Base-by-base conservation (phyloP, 2,329 filamentous ascomycete species). In the Diaporthe citriasiana region DNA sequence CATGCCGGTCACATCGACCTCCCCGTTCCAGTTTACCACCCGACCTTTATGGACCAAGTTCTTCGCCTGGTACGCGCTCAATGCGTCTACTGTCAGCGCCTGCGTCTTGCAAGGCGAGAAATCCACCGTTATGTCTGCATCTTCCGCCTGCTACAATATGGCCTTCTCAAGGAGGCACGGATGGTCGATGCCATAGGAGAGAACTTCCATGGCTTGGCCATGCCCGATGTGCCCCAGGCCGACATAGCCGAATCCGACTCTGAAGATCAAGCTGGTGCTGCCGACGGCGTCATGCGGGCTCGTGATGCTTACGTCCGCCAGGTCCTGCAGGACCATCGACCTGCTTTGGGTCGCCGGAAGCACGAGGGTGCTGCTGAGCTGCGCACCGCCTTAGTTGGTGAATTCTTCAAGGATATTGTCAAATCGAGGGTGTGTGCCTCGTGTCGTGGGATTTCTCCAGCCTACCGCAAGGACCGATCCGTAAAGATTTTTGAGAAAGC, bases 1-100 rank as follows among this genome's bases (percentile, higher is more conserved):
- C 97, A 99, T 85, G 90, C 93, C 74, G 97, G 97, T 70, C 97
- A 99, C 81, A 97, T 99, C 82, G 95, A 98, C 79, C 91, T 99
- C 17, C 95, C 97, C 19, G 93, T 95, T 17, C 94, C 94, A 60
- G 94, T 98, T 70, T 99, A 98, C 82, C 96, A 99, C 83, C 94
- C 96, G n/a, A 93, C 95, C 2, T 98, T 98, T 81, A 93, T 99
- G 87, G 95, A 98, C 81, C 95, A 98, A 82, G 90, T 95, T 70
- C 90, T 97, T 76, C 93, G 94, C 57, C 87, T 99, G 59, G 88
- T 99, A 27, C 92, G 95, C 78, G 93, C 94, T 71, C 93, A 96
- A 83, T 99, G 97, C 82, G 89, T 93, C 74, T 98, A 98, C 85
- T 99, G 97, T 84, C 93, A 95, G 81, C 91, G 92, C 73, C 92